These are phyloP conservation scores for Skeletonema costatum DNA, from an alignment of 108 stramenopile genomes.

Conservation along the genomic window DNA sequence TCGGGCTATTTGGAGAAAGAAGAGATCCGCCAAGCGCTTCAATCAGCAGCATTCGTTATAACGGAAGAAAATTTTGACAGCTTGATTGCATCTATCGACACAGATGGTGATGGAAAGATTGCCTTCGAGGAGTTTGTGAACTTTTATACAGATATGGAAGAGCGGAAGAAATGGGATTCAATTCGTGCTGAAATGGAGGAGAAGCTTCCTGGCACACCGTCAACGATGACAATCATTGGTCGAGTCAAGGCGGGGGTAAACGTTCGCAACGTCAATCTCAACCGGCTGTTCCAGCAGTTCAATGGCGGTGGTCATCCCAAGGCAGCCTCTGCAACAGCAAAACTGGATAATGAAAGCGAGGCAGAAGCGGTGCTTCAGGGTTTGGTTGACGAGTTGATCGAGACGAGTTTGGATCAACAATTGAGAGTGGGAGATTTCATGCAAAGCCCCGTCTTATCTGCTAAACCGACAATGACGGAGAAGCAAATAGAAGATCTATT, in stretches of 20 bases:
- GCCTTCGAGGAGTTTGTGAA: slow-evolving; percentile 81
- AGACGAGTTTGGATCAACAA: slow-evolving; percentile 63
- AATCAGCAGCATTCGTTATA: slow-evolving; percentile 58
- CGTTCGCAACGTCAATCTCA: slow-evolving; percentile 79
- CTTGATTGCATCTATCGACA: slow-evolving; percentile 68
- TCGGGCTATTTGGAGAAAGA: slow-evolving; percentile 71
- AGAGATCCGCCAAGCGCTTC: slow-evolving; percentile 66
- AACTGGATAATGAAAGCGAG: slow-evolving; percentile 70
- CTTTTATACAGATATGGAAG: slow-evolving; percentile 61
- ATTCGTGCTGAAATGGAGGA: slow-evolving; percentile 26
- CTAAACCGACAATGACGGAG: slow-evolving; percentile 80
- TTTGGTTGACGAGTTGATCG: slow-evolving; percentile 76
- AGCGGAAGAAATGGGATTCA: slow-evolving; percentile 29
- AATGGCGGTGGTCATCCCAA: slow-evolving; percentile 89
- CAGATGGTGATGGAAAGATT: slow-evolving; percentile 72
- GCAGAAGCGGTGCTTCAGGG: slow-evolving; percentile 66
- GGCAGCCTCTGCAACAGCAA: slow-evolving; percentile 86
- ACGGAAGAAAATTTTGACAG: slow-evolving; percentile 49
- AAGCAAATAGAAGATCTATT: slow-evolving; percentile 87
- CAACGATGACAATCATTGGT: slow-evolving; percentile 87
- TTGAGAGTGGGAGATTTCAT: slow-evolving; percentile 84
- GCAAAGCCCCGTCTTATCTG: slow-evolving; percentile 79
- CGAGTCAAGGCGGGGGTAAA: slow-evolving; percentile 85
- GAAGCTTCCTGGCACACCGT: slow-evolving; percentile 27
- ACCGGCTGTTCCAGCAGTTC: slow-evolving; percentile 72